phyloP scores from a whole-genome alignment of 2,329 filamentous ascomycete genomes.

The Uncinocarpus reesii region DNA sequence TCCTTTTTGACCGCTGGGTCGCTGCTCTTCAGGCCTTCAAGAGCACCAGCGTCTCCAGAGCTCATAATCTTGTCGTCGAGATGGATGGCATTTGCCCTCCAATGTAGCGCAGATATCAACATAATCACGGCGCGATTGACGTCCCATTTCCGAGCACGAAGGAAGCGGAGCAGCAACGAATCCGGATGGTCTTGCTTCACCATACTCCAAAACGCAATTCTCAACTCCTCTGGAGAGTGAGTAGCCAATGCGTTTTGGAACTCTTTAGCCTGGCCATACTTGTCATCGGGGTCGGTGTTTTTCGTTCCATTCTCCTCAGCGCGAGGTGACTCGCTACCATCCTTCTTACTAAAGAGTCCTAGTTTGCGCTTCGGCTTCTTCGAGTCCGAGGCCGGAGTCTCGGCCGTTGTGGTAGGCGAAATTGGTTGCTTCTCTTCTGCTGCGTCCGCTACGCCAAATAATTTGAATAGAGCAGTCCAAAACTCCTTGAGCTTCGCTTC shows the following conservation, averaged over 20 bases:
- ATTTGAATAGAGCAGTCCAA: constrained; percentile 65
- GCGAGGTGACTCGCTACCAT: constrained; percentile 19
- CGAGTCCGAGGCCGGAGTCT: constrained; percentile 32
- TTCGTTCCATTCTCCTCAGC: constrained; percentile 29
- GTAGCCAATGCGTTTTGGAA: constrained; percentile 73
- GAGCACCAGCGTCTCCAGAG: constrained; percentile 60
- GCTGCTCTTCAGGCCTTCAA: constrained; percentile 48
- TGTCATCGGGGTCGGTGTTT: constrained; percentile 60
- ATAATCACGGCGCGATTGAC: constrained; percentile 86
- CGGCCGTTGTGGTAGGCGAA: constrained; percentile 17
- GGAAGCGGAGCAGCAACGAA: constrained; percentile 66
- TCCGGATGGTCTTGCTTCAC: constrained; percentile 93
- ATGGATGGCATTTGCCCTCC: constrained; percentile 71
- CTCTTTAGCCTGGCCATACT: constrained; percentile 80
- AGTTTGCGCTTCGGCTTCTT: constrained; percentile 68
- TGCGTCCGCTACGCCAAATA: constrained; percentile 67
- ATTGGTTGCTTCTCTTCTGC: constrained; percentile 15
- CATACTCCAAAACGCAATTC: constrained; percentile 81
- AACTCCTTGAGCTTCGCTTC: constrained; percentile 79
- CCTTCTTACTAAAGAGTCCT: constrained; percentile 55
- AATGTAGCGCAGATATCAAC: constrained; percentile 88
- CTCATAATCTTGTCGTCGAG: constrained; percentile 82
- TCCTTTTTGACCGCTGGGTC: constrained; percentile 56
- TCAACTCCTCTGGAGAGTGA: constrained; percentile 65
- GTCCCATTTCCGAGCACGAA: constrained; percentile 91